These are phyloP conservation scores for Leccinum uliginosum DNA, from an alignment of 768 basidiomycete genomes.

Conservation along the genomic window DNA sequence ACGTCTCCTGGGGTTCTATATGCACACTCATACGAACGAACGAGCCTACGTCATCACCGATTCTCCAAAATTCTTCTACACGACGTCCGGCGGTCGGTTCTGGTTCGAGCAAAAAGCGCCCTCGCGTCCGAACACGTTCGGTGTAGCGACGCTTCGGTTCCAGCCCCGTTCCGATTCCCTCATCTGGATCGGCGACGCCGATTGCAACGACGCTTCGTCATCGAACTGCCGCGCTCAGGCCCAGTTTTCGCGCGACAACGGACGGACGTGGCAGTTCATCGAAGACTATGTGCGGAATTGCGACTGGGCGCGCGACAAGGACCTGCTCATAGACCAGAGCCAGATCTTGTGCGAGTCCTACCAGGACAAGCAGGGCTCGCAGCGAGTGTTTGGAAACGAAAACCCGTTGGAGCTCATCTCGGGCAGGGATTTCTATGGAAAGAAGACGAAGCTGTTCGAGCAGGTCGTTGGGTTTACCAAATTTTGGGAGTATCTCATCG, in stretches of 20 bases:
- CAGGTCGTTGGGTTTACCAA: slow-evolving; percentile 92
- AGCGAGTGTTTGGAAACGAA: slow-evolving; percentile 47
- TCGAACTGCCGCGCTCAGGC: slow-evolving; percentile 71
- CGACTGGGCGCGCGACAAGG: slow-evolving; percentile 82
- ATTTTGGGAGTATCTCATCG: slow-evolving; percentile 94
- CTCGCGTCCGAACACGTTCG: slow-evolving; percentile 73
- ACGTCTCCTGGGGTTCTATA: slow-evolving; percentile 78
- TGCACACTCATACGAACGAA: slow-evolving; percentile 74
- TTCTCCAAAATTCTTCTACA: slow-evolving; percentile 60
- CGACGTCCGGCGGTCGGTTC: slow-evolving; percentile 71
- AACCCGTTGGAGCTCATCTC: slow-evolving; percentile 78
- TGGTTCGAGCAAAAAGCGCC: slow-evolving; percentile 63
- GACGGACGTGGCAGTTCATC: slow-evolving; percentile 67
- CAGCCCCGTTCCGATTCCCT: slow-evolving; percentile 81
- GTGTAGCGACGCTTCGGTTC: slow-evolving; percentile 75
- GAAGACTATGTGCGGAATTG: slow-evolving; percentile 90
- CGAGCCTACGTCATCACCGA: slow-evolving; percentile 90
- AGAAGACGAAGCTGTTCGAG: slow-evolving; percentile 75
- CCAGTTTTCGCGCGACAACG: slow-evolving; percentile 72
- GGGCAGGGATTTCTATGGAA: slow-evolving; percentile 68
- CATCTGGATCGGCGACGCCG: slow-evolving; percentile 82
- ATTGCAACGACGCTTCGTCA: slow-evolving; percentile 45
- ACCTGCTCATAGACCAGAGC: slow-evolving; percentile 74
- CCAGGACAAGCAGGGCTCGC: slow-evolving; percentile 74
- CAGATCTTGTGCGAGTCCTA: slow-evolving; percentile 94